Evolutionary conservation across 305 asterid genomes (phyloP), one percentile per base, ranked within the genome.

Genomic region (Plantago coronopus): DNA sequence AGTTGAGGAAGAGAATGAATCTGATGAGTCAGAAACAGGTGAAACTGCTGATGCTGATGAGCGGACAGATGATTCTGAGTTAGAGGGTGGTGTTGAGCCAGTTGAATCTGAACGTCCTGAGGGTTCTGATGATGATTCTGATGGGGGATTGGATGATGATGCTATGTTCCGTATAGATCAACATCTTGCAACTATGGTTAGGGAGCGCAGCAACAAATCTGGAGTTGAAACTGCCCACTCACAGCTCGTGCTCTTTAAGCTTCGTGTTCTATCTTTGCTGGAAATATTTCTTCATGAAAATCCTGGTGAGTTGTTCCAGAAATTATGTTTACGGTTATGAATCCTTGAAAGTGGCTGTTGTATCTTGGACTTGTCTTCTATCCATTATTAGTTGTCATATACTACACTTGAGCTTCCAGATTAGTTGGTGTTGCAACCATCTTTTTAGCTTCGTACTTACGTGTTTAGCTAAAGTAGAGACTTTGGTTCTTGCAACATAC

Each of bases 221-320:
- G 96, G 96, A 53, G 84, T 91, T 63, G 97, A 87, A 82, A 83
- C 97, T 63, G 89, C 99, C 46, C 97, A 89, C 65, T 93, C 99
- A 56, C 99, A 93, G 79, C 99, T 93, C 43, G 87, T 88, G 54
- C 90, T 93, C 55, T 93, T 93, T 75, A 93, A 93, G 74, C 97
- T 93, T 14, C 96, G 97, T 44, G 89, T 89, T 63, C 93, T 93
- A 72, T 89, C 99, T 14, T 76, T 93, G 76, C 82, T 93, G 77
- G 99, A 93, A 80, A 87, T 93, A 71, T 93, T 80, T 79, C 82
- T 93, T 11, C 94, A 89, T 48, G 96, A 89, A 71, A 89, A 89
- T 74, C 95, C 97, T 83, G 99, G 96, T 73, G 72, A 82, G 85
- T 79, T 65, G 48, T 29, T 34, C 59, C 43, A 48, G 29, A 11